phyloP scores from a whole-genome alignment of 495 filamentous ascomycete genomes.

The Cercophora sp. region DNA sequence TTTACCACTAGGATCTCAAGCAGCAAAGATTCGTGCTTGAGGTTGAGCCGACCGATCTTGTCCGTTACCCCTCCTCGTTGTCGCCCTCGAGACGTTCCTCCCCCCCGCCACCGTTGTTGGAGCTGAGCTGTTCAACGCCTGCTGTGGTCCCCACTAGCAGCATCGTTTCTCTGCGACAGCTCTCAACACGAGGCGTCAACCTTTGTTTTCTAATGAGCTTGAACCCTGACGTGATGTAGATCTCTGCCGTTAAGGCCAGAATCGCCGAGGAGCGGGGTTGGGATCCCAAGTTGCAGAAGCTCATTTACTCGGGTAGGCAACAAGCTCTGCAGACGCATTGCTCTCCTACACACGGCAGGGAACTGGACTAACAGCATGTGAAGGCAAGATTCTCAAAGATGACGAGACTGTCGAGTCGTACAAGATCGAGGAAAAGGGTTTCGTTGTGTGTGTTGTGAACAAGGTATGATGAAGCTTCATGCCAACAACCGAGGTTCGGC shows the following conservation, averaged over 20 bases:
- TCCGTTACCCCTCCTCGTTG: constrained; percentile 50
- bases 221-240: constrained; percentile 43
- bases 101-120: constrained; percentile 15
- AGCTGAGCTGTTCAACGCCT: no score
- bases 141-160: no score
- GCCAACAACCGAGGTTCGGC: no score
- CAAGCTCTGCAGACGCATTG: background rate
- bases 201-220: no score
- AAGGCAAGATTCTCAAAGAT: constrained; percentile 98
- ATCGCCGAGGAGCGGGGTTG: constrained; percentile 86
- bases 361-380: background rate
- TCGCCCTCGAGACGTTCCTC: constrained; percentile 8
- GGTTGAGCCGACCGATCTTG: constrained; percentile 85
- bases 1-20: constrained; percentile 73
- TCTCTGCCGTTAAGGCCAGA: constrained; percentile 84
- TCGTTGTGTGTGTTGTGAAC: constrained; percentile 93
- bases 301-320: constrained; percentile 93
- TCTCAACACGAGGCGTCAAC: no score
- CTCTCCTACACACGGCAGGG: background rate
- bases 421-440: constrained; percentile 98
- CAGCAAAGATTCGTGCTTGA: constrained; percentile 97
- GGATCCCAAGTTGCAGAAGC: constrained; percentile 81
- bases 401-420: constrained; percentile 91
- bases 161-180: no score
- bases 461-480: constrained; percentile 78